A percentile compares a stretch with the other conserved stretches of the same genome.
These are phyloP conservation scores for Albifimbria verrucaria DNA, from an alignment of 2,329 filamentous ascomycete species.

Conservation along the genomic window DNA sequence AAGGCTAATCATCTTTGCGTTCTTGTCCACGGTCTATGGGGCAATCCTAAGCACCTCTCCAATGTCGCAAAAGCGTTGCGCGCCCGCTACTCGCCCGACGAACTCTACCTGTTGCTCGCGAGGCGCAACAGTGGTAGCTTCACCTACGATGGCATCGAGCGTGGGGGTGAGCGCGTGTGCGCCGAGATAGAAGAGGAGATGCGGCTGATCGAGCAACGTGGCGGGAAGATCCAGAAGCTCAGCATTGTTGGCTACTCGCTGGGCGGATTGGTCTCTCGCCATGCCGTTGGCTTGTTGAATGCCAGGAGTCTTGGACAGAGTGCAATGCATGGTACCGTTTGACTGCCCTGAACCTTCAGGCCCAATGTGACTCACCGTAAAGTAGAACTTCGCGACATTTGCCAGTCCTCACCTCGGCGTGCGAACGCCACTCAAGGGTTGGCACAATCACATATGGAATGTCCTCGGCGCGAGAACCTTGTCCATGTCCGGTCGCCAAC, in stretches of 20 bases:
- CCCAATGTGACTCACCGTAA: neutral
- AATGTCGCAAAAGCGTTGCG: conserved; percentile 65
- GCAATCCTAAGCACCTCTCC: conserved; percentile 70
- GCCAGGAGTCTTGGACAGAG: conserved; percentile 74
- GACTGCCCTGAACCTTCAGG: neutral
- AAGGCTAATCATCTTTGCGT: conserved; percentile 71
- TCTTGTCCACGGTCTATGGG: conserved; percentile 80
- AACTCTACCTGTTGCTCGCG: conserved; percentile 67
- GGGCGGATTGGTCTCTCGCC: conserved; percentile 81
- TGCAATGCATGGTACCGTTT: conserved; percentile 71
- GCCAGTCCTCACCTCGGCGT: conserved; percentile 81
- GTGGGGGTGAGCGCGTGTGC: conserved; percentile 64
- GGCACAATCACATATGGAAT: conserved; percentile 71
- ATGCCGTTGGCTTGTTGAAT: conserved; percentile 80
- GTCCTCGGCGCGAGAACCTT: conserved; percentile 77
- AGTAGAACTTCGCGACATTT: conserved; percentile 86
- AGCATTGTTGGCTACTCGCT: conserved; percentile 89
- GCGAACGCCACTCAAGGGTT: conserved; percentile 63
- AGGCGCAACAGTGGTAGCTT: conserved; percentile 72
- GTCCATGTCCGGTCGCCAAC: conserved; percentile 78
- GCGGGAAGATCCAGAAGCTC: conserved; percentile 73
- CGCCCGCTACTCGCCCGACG: conserved; percentile 56
- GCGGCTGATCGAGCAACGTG: conserved; percentile 52
- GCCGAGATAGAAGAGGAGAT: conserved; percentile 65
- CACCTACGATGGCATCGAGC: conserved; percentile 68